phyloP scores from a whole-genome alignment of 306 rosid genomes.

The Pyrus communis region DNA sequence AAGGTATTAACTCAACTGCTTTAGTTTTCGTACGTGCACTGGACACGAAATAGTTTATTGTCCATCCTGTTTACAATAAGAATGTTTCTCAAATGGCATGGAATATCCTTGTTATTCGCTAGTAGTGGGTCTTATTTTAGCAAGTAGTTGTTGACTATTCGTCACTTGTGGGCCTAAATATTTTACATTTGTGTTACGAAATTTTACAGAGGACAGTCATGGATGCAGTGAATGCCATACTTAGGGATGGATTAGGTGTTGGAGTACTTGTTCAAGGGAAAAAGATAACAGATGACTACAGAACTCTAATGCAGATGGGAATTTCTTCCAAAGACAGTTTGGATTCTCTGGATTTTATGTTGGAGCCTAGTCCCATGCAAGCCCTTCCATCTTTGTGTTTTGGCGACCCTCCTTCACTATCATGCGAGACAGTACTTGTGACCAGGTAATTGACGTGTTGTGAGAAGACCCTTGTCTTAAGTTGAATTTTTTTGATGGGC shows the following conservation, averaged over 20 bases:
- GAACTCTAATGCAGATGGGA: conserved; percentile 76
- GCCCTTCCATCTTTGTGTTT: conserved; percentile 33
- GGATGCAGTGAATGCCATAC: conserved; percentile 72
- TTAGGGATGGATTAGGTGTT: conserved; percentile 61
- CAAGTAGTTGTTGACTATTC: neutral
- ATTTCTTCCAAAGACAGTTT: conserved; percentile 65
- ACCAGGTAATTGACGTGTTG: conserved; percentile 40
- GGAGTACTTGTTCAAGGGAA: conserved; percentile 72
- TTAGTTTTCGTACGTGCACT: neutral
- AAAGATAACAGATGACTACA: conserved; percentile 66
- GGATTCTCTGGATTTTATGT: conserved; percentile 56
- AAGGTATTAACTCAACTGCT: conserved; percentile 43
- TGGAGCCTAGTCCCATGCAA: conserved; percentile 62
- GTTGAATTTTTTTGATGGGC: neutral
- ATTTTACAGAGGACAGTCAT: conserved; percentile 61
- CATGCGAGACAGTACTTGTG: conserved; percentile 30
- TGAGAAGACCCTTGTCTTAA: neutral
- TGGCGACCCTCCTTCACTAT: conserved; percentile 35
- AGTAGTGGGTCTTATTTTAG: neutral
- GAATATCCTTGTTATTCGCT: conserved; percentile 3
- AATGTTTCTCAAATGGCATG: neutral
- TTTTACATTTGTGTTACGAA: neutral
- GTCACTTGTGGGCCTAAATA: neutral
- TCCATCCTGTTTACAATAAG: neutral
- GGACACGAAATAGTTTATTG: neutral